Conservation (phyloP, 495 filamentous ascomycete genomes). For the Talaromyces borbonicus region DNA sequence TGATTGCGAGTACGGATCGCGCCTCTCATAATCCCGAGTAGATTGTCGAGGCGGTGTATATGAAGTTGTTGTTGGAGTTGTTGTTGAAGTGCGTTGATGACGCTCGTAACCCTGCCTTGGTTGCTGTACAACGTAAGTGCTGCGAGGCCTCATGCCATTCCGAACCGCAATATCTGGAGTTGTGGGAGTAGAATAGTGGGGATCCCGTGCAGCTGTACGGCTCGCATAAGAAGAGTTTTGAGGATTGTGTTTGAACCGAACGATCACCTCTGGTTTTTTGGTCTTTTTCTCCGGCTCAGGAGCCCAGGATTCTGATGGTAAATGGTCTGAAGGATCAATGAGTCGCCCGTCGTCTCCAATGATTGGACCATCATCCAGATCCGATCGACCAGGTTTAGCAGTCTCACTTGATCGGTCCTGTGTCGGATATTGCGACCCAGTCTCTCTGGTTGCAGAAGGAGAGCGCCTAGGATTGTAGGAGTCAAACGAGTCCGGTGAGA, state of each 20-base stretch:
- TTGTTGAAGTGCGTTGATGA: background rate
- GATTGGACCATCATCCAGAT: slow-evolving; percentile 42
- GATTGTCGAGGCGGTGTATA: slow-evolving; percentile 3
- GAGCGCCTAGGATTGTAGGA: slow-evolving; percentile 33
- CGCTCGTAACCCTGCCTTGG: slow-evolving; percentile 4
- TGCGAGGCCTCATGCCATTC: background rate
- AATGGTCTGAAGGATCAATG: slow-evolving; percentile 87
- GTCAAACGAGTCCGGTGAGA: slow-evolving; percentile 74
- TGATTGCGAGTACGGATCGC: slow-evolving; percentile 2
- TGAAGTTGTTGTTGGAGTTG: slow-evolving; percentile 2
- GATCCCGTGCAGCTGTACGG: slow-evolving; percentile 6
- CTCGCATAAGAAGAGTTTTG: slow-evolving; percentile 27
- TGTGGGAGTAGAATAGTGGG: background rate
- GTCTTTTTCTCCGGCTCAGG: slow-evolving; percentile 82
- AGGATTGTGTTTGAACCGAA: slow-evolving; percentile 41
- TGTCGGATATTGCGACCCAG: slow-evolving; percentile 30
- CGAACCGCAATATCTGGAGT: slow-evolving; percentile 2
- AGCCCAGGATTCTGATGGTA: slow-evolving; percentile 85
- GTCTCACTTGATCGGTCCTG: slow-evolving; percentile 33
- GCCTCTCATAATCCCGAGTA: slow-evolving; percentile 2
- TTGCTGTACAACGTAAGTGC: slow-evolving; percentile 1
- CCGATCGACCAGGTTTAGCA: slow-evolving; percentile 24
- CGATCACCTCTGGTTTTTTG: slow-evolving; percentile 45
- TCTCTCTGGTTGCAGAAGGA: slow-evolving; percentile 19
- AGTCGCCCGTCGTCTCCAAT: slow-evolving; percentile 76